phyloP scores from a whole-genome alignment of 2,329 filamentous ascomycete species.

The Microcera coccophila region DNA sequence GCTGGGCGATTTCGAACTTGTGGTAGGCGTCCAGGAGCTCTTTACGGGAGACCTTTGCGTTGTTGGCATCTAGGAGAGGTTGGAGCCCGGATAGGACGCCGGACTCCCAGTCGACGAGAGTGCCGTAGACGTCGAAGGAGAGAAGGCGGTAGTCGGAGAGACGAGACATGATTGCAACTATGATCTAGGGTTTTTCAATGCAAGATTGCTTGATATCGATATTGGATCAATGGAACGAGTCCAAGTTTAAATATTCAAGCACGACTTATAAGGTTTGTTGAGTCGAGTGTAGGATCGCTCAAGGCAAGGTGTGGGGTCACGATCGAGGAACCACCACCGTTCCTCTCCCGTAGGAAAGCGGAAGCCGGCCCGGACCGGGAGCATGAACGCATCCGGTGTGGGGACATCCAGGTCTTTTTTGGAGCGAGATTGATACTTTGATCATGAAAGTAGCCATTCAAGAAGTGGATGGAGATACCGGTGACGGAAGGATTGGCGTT shows the following conservation, averaged over 20 bases:
- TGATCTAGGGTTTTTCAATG: no score
- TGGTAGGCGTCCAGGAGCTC: slow-evolving; percentile 39
- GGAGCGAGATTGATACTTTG: no score
- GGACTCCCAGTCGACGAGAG: slow-evolving; percentile 71
- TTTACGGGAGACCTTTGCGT: slow-evolving; percentile 28
- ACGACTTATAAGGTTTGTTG: no score
- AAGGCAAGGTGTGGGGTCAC: no score
- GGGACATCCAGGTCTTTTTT: not conserved
- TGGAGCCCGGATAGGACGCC: slow-evolving; percentile 55
- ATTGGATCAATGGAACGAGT: no score
- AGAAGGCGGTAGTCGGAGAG: slow-evolving; percentile 37
- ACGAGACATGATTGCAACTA: not conserved
- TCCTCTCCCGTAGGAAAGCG: not conserved
- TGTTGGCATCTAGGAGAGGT: slow-evolving; percentile 38
- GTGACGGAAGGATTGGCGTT: no score
- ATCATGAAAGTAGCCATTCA: no score
- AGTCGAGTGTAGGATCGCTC: no score
- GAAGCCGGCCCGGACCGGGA: not conserved
- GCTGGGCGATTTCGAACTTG: slow-evolving; percentile 46
- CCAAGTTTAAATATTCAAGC: no score
- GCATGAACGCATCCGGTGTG: not conserved
- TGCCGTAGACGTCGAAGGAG: slow-evolving; percentile 75
- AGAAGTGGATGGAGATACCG: no score
- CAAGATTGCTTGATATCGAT: no score
- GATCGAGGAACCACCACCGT: no score